A percentile compares a stretch with the other conserved stretches of the same genome.
phyloP scores from a whole-genome alignment of 176 grass and related monocot genomes.

The Triticum turgidum region DNA sequence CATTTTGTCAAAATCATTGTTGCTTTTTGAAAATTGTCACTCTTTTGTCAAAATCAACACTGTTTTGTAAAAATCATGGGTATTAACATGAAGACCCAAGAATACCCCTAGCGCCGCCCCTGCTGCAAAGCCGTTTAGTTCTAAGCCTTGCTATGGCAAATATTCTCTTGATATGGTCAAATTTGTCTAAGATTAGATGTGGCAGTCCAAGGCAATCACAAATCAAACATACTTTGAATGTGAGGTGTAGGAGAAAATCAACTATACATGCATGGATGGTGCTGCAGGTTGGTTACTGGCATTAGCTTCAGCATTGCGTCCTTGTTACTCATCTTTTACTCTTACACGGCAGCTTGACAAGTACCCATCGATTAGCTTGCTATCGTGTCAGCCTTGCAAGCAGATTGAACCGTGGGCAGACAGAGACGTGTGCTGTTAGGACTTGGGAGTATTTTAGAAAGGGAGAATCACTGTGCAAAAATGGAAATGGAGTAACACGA shows the following conservation, averaged over 20 bases:
- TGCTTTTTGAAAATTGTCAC: no score
- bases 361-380: conserved; percentile 7
- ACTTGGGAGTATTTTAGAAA: not conserved
- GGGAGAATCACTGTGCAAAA: conserved; percentile 25
- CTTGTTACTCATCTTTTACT: not conserved
- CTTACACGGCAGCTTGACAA: conserved; percentile 11
- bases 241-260: not conserved
- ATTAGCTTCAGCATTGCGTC: not conserved
- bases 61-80: no score
- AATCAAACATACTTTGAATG: no score
- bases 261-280: not conserved
- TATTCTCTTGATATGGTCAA: no score
- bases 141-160: no score
- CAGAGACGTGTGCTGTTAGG: not conserved
- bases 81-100: no score
- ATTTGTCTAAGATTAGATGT: no score
- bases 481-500: conserved; percentile 31
- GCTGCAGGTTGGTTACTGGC: not conserved
- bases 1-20: no score
- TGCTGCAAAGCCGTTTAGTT: no score
- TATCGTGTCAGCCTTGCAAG: not conserved
- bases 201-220: no score
- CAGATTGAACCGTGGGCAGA: conserved; percentile 9
- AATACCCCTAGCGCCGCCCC: no score
- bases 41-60: no score